These are phyloP conservation scores for Phytopythium cucurbitacearum DNA, from an alignment of 352 stramenopile genomes.

Conservation along the genomic window DNA sequence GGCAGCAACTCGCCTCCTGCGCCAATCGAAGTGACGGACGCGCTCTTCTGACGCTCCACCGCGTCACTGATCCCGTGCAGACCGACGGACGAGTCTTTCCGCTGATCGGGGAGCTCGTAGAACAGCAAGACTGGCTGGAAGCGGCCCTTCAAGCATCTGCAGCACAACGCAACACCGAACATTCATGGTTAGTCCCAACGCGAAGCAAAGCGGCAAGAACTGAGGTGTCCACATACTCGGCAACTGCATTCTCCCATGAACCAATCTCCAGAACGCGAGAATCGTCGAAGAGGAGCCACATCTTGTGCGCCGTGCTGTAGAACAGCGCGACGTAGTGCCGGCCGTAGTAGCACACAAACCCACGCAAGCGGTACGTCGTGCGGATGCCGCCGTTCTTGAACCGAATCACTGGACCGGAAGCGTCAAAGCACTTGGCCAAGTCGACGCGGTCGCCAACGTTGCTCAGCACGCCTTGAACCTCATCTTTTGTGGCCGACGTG, in stretches of 20 bases:
- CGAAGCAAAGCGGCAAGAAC: not conserved
- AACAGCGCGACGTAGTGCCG: slow-evolving; percentile 82
- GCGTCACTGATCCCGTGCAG: slow-evolving; percentile 37
- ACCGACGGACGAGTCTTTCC: slow-evolving; percentile 79
- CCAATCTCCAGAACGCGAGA: slow-evolving; percentile 75
- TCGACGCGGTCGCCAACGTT: slow-evolving; percentile 71
- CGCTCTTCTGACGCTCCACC: slow-evolving; percentile 43
- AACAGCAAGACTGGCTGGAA: slow-evolving; percentile 84
- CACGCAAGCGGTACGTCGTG: slow-evolving; percentile 72
- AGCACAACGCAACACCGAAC: slow-evolving; percentile 3
- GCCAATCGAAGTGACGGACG: slow-evolving; percentile 51
- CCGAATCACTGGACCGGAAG: slow-evolving; percentile 54
- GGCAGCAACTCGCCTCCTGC: slow-evolving; percentile 34
- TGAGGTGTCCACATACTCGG: slow-evolving; percentile 23
- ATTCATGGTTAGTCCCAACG: not conserved
- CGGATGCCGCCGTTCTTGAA: slow-evolving; percentile 69
- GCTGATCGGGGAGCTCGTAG: slow-evolving; percentile 78
- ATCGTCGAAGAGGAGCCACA: slow-evolving; percentile 86
- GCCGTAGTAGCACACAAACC: slow-evolving; percentile 85
- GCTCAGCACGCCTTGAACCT: slow-evolving; percentile 57
- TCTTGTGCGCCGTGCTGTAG: slow-evolving; percentile 82
- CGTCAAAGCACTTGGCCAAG: slow-evolving; percentile 71
- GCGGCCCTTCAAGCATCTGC: slow-evolving; percentile 62
- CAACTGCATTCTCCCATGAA: slow-evolving; percentile 69
- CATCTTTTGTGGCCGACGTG: slow-evolving; percentile 64